Evolutionary conservation across 1,284 basidiomycete species (phyloP).

Genomic region (Trametes versicolor): DNA sequence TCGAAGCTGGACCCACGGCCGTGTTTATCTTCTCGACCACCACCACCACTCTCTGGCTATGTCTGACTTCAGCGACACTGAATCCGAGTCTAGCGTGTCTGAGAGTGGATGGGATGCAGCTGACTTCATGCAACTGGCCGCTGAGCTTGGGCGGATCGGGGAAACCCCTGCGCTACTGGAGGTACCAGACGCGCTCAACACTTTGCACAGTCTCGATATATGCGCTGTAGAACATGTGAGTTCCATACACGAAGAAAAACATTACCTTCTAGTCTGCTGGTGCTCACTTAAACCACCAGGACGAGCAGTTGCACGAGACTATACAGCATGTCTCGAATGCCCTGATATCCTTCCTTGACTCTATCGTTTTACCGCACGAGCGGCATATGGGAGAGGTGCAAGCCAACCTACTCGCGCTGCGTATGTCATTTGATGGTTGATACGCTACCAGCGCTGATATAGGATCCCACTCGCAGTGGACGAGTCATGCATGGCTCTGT

Average conservation of each 20-base stretch:
- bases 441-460: constrained; percentile 2
- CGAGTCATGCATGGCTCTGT: constrained; percentile 42
- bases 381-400: not conserved
- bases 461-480: constrained; percentile 31
- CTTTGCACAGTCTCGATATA: constrained; percentile 30
- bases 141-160: constrained; percentile 5
- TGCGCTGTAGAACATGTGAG: constrained; percentile 40
- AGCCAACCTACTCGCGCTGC: constrained; percentile 12
- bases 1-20: not conserved
- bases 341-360: constrained; percentile 49
- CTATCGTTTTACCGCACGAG: constrained; percentile 14
- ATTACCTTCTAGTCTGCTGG: not conserved
- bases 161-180: not conserved
- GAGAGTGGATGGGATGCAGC: constrained; percentile 26
- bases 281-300: constrained; percentile 40
- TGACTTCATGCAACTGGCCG: constrained; percentile 30
- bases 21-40: not conserved
- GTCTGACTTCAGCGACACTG: constrained; percentile 41
- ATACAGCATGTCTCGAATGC: constrained; percentile 49
- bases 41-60: constrained; percentile 7
- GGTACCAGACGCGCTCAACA: constrained; percentile 10
- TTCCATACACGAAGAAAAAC: not conserved
- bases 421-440: constrained; percentile 22
- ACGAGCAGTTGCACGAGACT: constrained; percentile 44
- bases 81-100: constrained; percentile 40